phyloP scores from a whole-genome alignment of 495 filamentous ascomycete genomes.

The Aspergillus affinis region DNA sequence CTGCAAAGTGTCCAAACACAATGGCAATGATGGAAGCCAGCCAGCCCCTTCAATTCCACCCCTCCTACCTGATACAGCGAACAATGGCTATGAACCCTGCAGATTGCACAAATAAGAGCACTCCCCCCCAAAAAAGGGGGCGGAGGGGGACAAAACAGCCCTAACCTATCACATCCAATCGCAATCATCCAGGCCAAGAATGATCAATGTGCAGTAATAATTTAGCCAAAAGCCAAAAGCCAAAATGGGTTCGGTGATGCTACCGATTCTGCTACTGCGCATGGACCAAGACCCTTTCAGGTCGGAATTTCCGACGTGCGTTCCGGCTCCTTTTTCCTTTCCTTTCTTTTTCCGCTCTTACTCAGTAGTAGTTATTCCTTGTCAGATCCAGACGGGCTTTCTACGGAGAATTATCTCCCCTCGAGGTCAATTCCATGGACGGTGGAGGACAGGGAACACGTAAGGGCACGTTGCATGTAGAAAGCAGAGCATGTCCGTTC shows the following conservation, averaged over 20 bases:
- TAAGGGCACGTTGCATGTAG: constrained; percentile 32
- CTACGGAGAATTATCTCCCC: not conserved
- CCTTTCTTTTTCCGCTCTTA: too few relatives aligned
- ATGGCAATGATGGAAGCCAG: not conserved
- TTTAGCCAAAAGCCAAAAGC: not conserved
- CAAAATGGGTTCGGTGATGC: too few relatives aligned
- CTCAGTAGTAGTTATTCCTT: too few relatives aligned
- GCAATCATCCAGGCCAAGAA: not conserved
- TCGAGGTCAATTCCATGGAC: not conserved
- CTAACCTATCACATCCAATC: not conserved
- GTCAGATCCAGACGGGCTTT: not conserved
- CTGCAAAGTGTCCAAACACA: not conserved
- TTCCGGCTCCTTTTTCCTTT: not conserved
- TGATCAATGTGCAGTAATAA: not conserved
- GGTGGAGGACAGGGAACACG: constrained; percentile 25
- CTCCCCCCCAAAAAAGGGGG: not conserved
- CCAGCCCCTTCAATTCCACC: too few relatives aligned
- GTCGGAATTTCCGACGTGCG: not conserved
- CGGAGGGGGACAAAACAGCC: not conserved
- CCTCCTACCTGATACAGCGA: too few relatives aligned
- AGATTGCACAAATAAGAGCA: not conserved
- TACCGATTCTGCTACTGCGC: too few relatives aligned
- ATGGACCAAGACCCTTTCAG: not conserved
- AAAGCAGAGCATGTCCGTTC: constrained; percentile 20
- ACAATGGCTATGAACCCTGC: not conserved